Evolutionary conservation across 768 basidiomycete species (phyloP).

Genomic region (Neoboletus subvelutipes): DNA sequence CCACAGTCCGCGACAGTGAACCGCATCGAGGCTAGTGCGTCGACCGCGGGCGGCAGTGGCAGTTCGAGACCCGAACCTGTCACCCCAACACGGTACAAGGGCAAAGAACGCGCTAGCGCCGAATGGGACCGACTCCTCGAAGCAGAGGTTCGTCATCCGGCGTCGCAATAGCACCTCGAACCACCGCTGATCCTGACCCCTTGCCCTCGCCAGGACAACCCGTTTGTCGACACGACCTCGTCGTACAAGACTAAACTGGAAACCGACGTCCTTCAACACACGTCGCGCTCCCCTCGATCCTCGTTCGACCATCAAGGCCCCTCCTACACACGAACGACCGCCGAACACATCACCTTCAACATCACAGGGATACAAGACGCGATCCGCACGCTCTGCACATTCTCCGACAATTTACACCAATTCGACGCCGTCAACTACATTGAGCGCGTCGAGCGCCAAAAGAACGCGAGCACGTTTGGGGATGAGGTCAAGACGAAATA

Average conservation of each 20-base stretch:
- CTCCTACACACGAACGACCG: conserved; percentile 7
- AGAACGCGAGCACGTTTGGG: conserved; percentile 36
- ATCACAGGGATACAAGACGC: neutral
- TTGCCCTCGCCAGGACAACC: conserved; percentile 10
- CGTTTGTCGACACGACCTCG: conserved; percentile 6
- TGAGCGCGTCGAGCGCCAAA: conserved; percentile 39
- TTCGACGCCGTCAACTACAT: conserved; percentile 31
- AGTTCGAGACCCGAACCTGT: conserved; percentile 5
- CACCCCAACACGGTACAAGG: conserved; percentile 27
- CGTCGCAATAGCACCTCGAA: neutral
- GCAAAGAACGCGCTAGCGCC: conserved; percentile 19
- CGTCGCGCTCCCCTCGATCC: neutral
- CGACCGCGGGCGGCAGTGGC: neutral
- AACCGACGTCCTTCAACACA: neutral
- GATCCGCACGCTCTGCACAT: neutral
- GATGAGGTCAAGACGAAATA: conserved; percentile 32
- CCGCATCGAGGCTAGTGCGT: neutral
- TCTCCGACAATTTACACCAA: conserved; percentile 14
- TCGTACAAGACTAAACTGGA: neutral
- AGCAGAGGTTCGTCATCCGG: conserved; percentile 7
- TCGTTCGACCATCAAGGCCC: conserved; percentile 1
- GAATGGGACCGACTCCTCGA: conserved; percentile 2
- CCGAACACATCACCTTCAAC: conserved; percentile 24
- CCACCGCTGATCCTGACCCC: neutral
- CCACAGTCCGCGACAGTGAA: conserved; percentile 11